Percentiles rank a stretch among this genome's conserved stretches.
These are phyloP conservation scores for Articulospora tetracladia DNA, from an alignment of 495 filamentous ascomycete genomes.

Conservation along the genomic window DNA sequence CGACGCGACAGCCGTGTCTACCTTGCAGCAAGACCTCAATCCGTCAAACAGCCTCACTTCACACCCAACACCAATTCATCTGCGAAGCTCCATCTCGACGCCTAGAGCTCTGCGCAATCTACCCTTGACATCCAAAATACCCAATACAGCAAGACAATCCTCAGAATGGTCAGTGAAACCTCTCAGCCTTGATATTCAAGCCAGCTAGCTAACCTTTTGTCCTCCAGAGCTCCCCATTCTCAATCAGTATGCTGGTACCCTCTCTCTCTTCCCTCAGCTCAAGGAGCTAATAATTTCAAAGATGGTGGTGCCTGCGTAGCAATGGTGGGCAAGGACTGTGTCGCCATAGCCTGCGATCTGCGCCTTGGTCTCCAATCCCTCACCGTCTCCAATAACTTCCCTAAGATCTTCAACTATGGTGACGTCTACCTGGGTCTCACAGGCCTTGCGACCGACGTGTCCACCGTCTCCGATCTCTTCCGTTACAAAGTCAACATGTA, in stretches of 20 bases:
- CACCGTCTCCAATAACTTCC: constrained; percentile 99
- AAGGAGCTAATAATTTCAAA: constrained; percentile 32
- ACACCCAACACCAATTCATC: constrained; percentile 3
- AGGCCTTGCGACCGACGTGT: constrained; percentile 92
- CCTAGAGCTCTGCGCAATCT: constrained; percentile 3
- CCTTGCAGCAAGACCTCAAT: constrained; percentile 14
- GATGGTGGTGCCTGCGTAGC: constrained; percentile 95
- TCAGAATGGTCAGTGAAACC: constrained; percentile 22
- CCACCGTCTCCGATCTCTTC: constrained; percentile 93
- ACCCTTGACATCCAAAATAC: neutral
- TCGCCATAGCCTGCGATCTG: constrained; percentile 98
- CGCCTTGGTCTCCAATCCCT: constrained; percentile 94
- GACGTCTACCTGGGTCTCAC: constrained; percentile 96
- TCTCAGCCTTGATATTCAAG: constrained; percentile 1
- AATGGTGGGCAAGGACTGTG: constrained; percentile 99
- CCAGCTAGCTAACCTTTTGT: constrained; percentile 13
- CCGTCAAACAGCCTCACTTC: constrained; percentile 9
- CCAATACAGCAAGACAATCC: neutral
- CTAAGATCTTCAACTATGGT: constrained; percentile 98
- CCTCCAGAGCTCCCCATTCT: constrained; percentile 62
- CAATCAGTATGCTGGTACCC: constrained; percentile 66
- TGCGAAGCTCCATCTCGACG: constrained; percentile 13
- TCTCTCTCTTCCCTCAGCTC: constrained; percentile 1
- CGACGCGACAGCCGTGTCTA: constrained; percentile 28
- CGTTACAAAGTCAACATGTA: constrained; percentile 99